Evolutionary conservation across 768 basidiomycete species (phyloP), one percentile per base, ranked within the genome.

Genomic region (Suillus decipiens): DNA sequence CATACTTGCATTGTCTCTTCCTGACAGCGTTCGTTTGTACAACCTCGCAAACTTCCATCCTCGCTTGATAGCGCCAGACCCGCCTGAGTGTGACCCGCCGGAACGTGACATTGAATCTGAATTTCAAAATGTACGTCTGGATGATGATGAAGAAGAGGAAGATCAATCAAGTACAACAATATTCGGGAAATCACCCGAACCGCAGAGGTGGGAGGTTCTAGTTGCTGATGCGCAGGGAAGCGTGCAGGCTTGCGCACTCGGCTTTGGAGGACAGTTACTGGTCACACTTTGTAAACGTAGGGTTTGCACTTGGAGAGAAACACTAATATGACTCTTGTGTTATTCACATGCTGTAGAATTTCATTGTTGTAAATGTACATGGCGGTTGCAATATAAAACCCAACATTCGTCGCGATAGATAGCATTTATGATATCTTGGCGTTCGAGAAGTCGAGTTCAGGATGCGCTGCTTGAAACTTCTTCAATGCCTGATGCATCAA

Each of bases 371-470:
- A n/a, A n/a, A n/a, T n/a, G n/a, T 10, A 17, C 12, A 28, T 53
- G 31, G 51, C 31, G 31, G 51, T n/a, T 33, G 51, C 37, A 48
- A 31, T 41, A 34, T 43, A 17, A 47, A 34, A 50, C 51, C 34
- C 45, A 8, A 53, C 33, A 19, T 53, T 47, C n/a, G n/a, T 56
- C 9, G 28, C 22, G 24, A 15, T 39, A 56, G 22, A 17, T 54
- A 6, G 19, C 24, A 11, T 48, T 63, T 80, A 94, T 64, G 89
- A 89, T 61, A 95, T 91, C 75, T 94, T 94, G 11, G 92, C 95
- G 14, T 95, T 89, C 33, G 91, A 92, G 73, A 98, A 96, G 75
- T 98, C 96, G 70, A 98, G 82, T 75, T 98, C 96, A 0, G 96
- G 96, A 75, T 98, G 95, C 43, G 86, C 85, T 1, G 80, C 87